Percentiles rank a stretch among this genome's conserved stretches.
phyloP scores from a whole-genome alignment of 768 basidiomycete species.

The Suillus lakei region DNA sequence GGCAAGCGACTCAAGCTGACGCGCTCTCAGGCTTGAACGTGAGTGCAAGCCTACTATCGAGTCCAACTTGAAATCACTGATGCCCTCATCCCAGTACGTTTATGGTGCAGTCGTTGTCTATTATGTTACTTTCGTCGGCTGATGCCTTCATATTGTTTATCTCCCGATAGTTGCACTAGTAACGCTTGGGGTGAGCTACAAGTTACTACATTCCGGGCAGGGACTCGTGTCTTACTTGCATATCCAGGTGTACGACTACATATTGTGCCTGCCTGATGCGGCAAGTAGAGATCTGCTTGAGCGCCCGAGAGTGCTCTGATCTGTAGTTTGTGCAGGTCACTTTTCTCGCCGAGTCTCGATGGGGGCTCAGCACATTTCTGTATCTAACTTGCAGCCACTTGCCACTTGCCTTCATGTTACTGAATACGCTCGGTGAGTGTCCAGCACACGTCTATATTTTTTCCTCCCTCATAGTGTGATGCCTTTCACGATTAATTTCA shows the following conservation, averaged over 20 bases:
- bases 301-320: neutral
- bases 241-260: neutral
- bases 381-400: neutral
- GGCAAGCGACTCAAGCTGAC: neutral
- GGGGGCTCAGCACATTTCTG: neutral
- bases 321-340: neutral
- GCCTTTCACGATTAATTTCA: neutral
- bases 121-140: neutral
- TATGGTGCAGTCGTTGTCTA: neutral
- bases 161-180: neutral
- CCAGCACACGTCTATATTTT: neutral
- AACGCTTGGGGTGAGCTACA: neutral
- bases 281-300: neutral
- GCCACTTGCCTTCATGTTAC: neutral
- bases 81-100: neutral
- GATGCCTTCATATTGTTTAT: neutral
- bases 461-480: neutral
- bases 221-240: neutral
- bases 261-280: neutral
- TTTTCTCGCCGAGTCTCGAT: neutral
- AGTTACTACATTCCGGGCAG: neutral
- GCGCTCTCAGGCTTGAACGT: neutral
- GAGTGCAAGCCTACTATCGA: neutral
- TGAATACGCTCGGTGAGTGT: slow-evolving; percentile 3
- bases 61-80: neutral